Evolutionary conservation across 352 stramenopile genomes (phyloP).

Genomic region (Phytophthora pisi): DNA sequence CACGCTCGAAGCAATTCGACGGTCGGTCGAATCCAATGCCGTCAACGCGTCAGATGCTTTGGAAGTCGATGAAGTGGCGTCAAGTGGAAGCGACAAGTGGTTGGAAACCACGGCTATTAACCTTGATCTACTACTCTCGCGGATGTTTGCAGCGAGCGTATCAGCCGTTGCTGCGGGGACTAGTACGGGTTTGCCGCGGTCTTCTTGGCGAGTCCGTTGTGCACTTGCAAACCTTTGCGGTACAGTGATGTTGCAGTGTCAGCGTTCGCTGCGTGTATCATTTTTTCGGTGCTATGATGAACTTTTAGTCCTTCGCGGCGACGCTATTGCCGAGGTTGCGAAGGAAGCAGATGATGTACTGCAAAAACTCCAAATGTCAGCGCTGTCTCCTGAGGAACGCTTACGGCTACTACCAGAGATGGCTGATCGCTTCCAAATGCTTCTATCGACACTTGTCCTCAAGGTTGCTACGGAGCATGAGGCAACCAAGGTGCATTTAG

Average conservation of each 20-base stretch:
- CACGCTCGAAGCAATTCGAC: slow-evolving; percentile 42
- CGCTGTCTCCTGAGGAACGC: slow-evolving; percentile 52
- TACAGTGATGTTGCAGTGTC: slow-evolving; percentile 61
- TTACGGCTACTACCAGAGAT: slow-evolving; percentile 66
- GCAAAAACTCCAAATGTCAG: slow-evolving; percentile 37
- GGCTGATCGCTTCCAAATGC: slow-evolving; percentile 69
- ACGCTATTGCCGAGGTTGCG: slow-evolving; percentile 50
- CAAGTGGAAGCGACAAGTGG: slow-evolving; percentile 50
- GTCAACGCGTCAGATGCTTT: neutral
- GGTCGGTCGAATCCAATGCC: slow-evolving; percentile 16
- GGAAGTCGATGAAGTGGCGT: neutral
- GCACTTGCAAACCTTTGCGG: slow-evolving; percentile 68
- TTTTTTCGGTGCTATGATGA: slow-evolving; percentile 86
- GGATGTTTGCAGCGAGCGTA: slow-evolving; percentile 51
- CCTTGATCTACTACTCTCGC: slow-evolving; percentile 64
- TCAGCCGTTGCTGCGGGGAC: slow-evolving; percentile 32
- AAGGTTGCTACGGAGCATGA: slow-evolving; percentile 71
- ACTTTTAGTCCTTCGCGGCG: slow-evolving; percentile 67
- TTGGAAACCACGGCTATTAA: slow-evolving; percentile 60
- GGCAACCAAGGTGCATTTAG: slow-evolving; percentile 52
- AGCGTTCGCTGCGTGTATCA: slow-evolving; percentile 46
- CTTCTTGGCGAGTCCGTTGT: slow-evolving; percentile 69
- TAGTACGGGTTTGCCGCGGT: slow-evolving; percentile 36
- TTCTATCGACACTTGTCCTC: slow-evolving; percentile 70
- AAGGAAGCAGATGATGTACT: slow-evolving; percentile 32